phyloP scores from a whole-genome alignment of 805 yeast genomes.

The Wickerhamomyces mucosus region DNA sequence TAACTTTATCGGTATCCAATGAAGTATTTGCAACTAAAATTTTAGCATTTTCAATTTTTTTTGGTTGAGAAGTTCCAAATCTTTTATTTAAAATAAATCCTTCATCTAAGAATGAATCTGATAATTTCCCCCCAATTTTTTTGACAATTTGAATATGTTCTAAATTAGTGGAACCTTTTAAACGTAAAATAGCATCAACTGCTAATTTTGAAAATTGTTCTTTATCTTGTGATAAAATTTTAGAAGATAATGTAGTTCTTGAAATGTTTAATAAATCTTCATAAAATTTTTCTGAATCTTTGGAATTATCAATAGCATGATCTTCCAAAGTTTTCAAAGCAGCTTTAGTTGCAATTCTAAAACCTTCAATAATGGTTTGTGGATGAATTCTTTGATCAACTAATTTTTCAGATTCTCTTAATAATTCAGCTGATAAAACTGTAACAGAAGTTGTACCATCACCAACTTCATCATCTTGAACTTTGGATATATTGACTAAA shows the following conservation, averaged over 20 bases:
- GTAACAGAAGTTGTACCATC: constrained; percentile 98
- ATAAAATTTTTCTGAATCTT: constrained; percentile 58
- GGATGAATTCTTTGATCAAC: constrained; percentile 94
- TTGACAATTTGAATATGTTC: constrained; percentile 91
- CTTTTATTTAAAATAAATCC: constrained; percentile 88
- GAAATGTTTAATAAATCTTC: constrained; percentile 81
- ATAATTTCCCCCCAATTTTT: constrained; percentile 84
- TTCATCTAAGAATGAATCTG: constrained; percentile 90
- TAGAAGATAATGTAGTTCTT: constrained; percentile 86
- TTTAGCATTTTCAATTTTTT: constrained; percentile 69
- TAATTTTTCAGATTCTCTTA: constrained; percentile 89
- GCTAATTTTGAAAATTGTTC: constrained; percentile 83
- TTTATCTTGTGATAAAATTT: constrained; percentile 91
- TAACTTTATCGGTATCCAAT: constrained; percentile 95
- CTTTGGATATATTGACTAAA: constrained; percentile 86
- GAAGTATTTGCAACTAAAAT: constrained; percentile 93
- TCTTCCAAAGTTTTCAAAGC: constrained; percentile 74
- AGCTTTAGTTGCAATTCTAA: constrained; percentile 77
- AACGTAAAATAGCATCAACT: constrained; percentile 87
- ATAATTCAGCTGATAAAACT: constrained; percentile 78
- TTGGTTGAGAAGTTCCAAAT: constrained; percentile 93
- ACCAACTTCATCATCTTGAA: constrained; percentile 97
- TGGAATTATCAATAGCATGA: constrained; percentile 71
- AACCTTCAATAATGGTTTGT: constrained; percentile 95
- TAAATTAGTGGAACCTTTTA: constrained; percentile 80